phyloP scores from a whole-genome alignment of 805 yeast genomes.

The Phaffomyces antillensis region DNA sequence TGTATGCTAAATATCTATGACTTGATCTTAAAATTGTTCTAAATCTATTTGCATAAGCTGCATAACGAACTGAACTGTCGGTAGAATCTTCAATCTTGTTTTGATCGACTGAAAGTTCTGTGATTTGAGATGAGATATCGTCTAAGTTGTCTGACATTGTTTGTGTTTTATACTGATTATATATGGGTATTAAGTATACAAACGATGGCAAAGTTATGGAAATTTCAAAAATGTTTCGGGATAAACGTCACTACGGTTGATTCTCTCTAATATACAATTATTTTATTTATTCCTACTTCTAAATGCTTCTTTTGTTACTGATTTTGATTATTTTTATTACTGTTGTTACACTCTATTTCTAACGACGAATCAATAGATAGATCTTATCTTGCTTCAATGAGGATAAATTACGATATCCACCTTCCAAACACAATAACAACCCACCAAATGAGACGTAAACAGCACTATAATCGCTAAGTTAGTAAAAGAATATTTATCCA shows the following conservation, averaged over 20 bases:
- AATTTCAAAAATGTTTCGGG: too few species aligned
- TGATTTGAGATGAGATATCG: slow-evolving; percentile 3
- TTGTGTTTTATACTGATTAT: too few species aligned
- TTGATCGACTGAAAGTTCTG: slow-evolving; percentile 12
- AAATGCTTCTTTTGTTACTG: too few species aligned
- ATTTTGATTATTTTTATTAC: not conserved
- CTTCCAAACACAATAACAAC: slow-evolving; percentile 85
- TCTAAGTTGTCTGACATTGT: slow-evolving; percentile 6
- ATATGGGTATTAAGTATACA: too few species aligned
- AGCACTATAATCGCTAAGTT: slow-evolving; percentile 34
- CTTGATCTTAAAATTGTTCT: slow-evolving; percentile 66
- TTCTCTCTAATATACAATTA: not conserved
- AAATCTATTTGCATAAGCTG: slow-evolving; percentile 73
- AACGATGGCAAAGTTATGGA: too few species aligned
- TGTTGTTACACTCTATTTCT: not conserved
- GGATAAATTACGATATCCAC: slow-evolving; percentile 84
- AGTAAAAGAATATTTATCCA: not conserved
- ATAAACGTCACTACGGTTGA: too few species aligned
- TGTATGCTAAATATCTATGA: slow-evolving; percentile 78
- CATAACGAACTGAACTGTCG: slow-evolving; percentile 55
- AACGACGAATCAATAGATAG: slow-evolving; percentile 76
- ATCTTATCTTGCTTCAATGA: slow-evolving; percentile 90
- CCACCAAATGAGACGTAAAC: slow-evolving; percentile 97
- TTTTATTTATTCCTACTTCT: too few species aligned
- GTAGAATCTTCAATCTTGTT: slow-evolving; percentile 29